phyloP scores from a whole-genome alignment of 2,329 filamentous ascomycete species.

The Thyridium curvatum region DNA sequence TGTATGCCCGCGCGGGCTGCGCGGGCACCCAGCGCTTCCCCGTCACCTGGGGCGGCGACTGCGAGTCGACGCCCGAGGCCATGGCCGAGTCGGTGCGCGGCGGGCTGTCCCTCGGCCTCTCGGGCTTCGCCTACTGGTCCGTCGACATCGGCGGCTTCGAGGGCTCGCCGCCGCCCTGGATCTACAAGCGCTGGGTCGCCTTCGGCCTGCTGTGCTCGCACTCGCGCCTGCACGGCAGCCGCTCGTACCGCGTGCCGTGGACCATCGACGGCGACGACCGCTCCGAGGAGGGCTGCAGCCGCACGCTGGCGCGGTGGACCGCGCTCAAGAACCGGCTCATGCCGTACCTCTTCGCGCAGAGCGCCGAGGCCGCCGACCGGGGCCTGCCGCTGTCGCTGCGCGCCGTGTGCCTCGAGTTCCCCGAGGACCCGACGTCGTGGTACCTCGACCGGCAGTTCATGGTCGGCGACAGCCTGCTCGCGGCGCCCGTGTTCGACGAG shows the following conservation, averaged over 20 bases:
- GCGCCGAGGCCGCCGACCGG: slow-evolving; percentile 13
- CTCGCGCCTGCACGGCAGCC: slow-evolving; percentile 63
- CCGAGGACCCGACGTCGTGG: slow-evolving; percentile 62
- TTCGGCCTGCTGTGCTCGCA: slow-evolving; percentile 67
- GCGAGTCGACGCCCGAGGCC: slow-evolving; percentile 66
- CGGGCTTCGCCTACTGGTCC: slow-evolving; percentile 21
- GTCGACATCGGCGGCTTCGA: slow-evolving; percentile 45
- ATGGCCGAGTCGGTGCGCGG: slow-evolving; percentile 54
- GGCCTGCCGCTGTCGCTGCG: slow-evolving; percentile 40
- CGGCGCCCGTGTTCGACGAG: slow-evolving; percentile 59
- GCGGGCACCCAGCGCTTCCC: slow-evolving; percentile 66
- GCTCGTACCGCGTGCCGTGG: slow-evolving; percentile 71
- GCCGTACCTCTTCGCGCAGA: slow-evolving; percentile 44
- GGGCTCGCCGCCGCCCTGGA: slow-evolving; percentile 57
- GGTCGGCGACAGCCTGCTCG: slow-evolving; percentile 59
- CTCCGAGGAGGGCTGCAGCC: slow-evolving; percentile 46
- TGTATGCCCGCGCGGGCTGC: slow-evolving; percentile 61
- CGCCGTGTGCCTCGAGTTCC: slow-evolving; percentile 64
- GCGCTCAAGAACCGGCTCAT: slow-evolving; percentile 44
- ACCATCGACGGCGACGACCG: slow-evolving; percentile 59
- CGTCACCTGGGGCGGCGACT: slow-evolving; percentile 68
- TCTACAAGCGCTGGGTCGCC: slow-evolving; percentile 76
- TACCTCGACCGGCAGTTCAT: slow-evolving; percentile 66
- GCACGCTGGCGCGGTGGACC: slow-evolving; percentile 38
- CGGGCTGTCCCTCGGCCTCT: slow-evolving; percentile 18